Conservation (phyloP, 441 rosid species). For the Daphne laureola region DNA sequence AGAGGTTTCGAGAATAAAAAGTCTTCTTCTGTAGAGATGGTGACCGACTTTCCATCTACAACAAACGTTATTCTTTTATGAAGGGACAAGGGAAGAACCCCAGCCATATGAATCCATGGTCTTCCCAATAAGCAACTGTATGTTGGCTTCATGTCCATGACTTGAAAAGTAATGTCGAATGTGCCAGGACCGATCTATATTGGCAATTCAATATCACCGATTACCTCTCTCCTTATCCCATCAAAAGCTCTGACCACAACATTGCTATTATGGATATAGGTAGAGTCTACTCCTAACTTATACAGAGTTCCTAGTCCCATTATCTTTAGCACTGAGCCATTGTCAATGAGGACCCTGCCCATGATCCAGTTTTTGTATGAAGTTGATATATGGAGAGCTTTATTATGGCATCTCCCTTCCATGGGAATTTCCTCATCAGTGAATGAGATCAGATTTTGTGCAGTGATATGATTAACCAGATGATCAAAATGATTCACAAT, state of each 20-base stretch:
- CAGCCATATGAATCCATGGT: constrained; percentile 7
- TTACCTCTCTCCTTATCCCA: background rate
- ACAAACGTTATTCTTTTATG: background rate
- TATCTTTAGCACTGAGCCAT: background rate
- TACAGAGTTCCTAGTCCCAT: background rate
- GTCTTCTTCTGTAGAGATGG: background rate
- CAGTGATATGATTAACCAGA: background rate
- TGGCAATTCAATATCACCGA: too few species aligned
- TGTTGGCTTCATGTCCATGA: background rate
- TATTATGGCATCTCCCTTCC: background rate
- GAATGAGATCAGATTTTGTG: background rate
- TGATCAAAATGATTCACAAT: too few species aligned
- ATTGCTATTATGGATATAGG: background rate
- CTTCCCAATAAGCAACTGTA: background rate
- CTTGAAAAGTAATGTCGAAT: background rate
- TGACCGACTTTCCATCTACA: background rate
- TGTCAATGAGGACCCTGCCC: background rate
- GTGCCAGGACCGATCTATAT: background rate
- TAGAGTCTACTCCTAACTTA: background rate
- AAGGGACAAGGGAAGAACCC: background rate
- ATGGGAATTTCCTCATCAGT: background rate
- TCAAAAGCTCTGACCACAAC: background rate
- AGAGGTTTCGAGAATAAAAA: background rate
- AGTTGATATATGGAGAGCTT: background rate
- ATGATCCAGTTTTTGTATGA: background rate